Evolutionary conservation across 805 yeast species (phyloP), one percentile per base, ranked within the genome.

Genomic region (Kluyveromyces siamensis): DNA sequence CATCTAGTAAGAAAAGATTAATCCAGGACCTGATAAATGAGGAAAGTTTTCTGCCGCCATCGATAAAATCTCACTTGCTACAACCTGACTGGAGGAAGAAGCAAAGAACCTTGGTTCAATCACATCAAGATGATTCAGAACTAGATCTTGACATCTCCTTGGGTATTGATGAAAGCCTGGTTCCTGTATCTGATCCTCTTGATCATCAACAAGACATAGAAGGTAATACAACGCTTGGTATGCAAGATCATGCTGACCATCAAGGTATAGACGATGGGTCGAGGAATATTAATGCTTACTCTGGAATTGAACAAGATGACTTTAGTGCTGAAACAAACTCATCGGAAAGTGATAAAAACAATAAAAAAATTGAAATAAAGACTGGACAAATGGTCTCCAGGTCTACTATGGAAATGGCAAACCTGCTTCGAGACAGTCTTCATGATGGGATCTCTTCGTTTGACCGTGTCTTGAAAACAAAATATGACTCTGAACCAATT

Each of bases 391-490:
- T 54, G 9, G 62, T 58, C 7, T 56, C 65, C 9, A 61, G 57
- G 48, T 54, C 61, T 21, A 59, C 59, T 16, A 59, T 57, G 25
- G 53, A 61, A 37, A 53, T 66, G 54, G 69, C 63, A 37, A 60
- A 56, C 33, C 46, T 54, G 7, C 42, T 63, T 44, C 58, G 60
- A 44, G 49, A 47, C 13, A 55, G 58, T 44, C 48, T 54, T 19
- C 44, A 45, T 16, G 58, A 52, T 27, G 41, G 49, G 10, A 52
- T 53, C 8, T 35, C 48, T 9, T 45, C 45, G 4, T 60, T 56
- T 39, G 49, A 52, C 16, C 40, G 46, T 17, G 40, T 58, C 1
- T 30, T 58, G 19, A 46, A 40, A 16, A 47, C 44, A 37, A 50
- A 49, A 27, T 35, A 44, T 37, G 27, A 33, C 35, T 40, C 38